Base-by-base conservation (phyloP, 2,329 filamentous ascomycete genomes). In the Cladosporium sp. region DNA sequence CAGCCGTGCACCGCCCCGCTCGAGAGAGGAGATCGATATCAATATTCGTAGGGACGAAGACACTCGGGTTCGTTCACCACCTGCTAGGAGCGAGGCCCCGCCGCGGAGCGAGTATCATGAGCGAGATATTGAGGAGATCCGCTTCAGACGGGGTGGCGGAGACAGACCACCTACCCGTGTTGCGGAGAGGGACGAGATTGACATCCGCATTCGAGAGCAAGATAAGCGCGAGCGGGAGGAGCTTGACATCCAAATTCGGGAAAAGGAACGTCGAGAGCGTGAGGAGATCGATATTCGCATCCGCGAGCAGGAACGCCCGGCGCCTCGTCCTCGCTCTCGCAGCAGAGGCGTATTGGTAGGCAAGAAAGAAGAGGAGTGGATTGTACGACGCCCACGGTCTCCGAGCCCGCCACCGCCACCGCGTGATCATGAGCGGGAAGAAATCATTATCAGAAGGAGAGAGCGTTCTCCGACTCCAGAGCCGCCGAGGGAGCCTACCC, bases 201-300 rank as follows among this genome's bases (percentile, higher is more conserved):
- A 60, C 38, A 61, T 64, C 38, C 50, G 54, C 37, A 53, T 59
- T 40, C 65, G 68, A 4, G 66, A 32, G 43, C 24, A 27, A 60
- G 67, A 47, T 58, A 61, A n/a, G 37, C 37, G 37, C 13, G 37
- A 39, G n/a, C 37, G 37, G 15, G 61, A 63, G 50, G 57, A 58
- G 54, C 56, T 57, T 24, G 70, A 71, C 30, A 62, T 63, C 29
- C 57, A 59, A 32, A 62, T 64, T 34, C 52, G 56, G 18, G 40
- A 43, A 8, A 60, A 67, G 43, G 59, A 62, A n/a, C 59, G 32
- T 17, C 45, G 20, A 55, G 52, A 48, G 58, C 9, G 86, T 88
- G 3, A 92, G 76, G 62, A 90, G 88, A 59, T 92, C 88, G 70
- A 91, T 83, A 65, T 92, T 87, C 59, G 91, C 89, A 63, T 92